A percentile compares a stretch with the other conserved stretches of the same genome.
phyloP scores from a whole-genome alignment of 2,329 filamentous ascomycete genomes.

The Cordyceps javanica region DNA sequence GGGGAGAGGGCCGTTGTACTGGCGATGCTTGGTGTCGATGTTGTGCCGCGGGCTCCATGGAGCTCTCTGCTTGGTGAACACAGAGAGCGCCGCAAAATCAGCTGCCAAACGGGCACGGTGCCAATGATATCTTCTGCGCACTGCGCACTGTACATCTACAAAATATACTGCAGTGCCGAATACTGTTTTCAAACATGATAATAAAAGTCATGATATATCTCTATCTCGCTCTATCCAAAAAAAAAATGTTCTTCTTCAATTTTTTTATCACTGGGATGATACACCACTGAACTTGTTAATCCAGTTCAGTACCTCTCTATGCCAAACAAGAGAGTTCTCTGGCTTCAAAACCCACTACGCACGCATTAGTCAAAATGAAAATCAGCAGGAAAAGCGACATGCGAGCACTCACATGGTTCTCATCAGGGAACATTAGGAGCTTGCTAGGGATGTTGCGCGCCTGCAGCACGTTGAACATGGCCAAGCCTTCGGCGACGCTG shows the following conservation, averaged over 20 bases:
- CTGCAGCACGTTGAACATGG: constrained; percentile 82
- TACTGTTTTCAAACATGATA: no score
- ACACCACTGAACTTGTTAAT: constrained; percentile 57
- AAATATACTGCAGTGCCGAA: no score
- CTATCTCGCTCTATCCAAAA: not conserved
- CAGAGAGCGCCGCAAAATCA: not conserved
- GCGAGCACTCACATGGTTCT: constrained; percentile 43
- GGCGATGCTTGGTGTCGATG: not conserved
- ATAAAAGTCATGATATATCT: no score
- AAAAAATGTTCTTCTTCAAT: not conserved
- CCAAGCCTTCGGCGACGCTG: constrained; percentile 75
- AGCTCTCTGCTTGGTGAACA: not conserved
- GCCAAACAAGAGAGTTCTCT: constrained; percentile 88
- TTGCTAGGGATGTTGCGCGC: constrained; percentile 67
- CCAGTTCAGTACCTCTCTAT: constrained; percentile 76
- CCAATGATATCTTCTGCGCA: not conserved
- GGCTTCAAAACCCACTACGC: constrained; percentile 78
- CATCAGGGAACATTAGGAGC: constrained; percentile 75
- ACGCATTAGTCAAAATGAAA: not conserved
- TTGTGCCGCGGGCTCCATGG: not conserved
- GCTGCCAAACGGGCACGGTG: not conserved
- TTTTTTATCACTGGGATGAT: constrained; percentile 13
- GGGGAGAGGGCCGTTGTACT: not conserved
- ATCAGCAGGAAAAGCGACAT: not conserved
- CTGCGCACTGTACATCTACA: not conserved